These are phyloP conservation scores for Sequoia sempervirens DNA, from an alignment of 75 land plant genomes.

Conservation along the genomic window DNA sequence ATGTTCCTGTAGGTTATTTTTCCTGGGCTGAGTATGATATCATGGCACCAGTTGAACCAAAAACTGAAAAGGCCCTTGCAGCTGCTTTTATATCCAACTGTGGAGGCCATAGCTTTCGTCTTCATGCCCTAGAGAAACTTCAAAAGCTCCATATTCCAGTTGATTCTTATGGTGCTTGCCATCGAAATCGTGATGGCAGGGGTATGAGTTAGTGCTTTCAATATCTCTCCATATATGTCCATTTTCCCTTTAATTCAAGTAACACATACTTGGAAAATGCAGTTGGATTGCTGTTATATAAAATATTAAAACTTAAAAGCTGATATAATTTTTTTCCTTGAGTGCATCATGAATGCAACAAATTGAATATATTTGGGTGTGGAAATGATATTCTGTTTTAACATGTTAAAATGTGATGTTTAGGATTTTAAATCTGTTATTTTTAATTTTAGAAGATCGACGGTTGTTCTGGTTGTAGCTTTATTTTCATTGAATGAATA, in stretches of 20 bases:
- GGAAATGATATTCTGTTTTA: background rate
- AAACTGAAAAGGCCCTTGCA: constrained; percentile 72
- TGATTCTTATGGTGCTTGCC: constrained; percentile 96
- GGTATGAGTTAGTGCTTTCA: constrained; percentile 28
- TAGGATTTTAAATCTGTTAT: background rate
- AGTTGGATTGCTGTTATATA: background rate
- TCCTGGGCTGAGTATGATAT: constrained; percentile 98
- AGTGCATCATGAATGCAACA: background rate
- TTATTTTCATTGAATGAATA: background rate
- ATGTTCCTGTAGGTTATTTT: constrained; percentile 98
- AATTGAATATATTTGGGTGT: background rate
- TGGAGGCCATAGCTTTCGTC: constrained; percentile 85
- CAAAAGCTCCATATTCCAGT: constrained; percentile 55
- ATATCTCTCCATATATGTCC: background rate
- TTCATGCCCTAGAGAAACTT: constrained; percentile 64
- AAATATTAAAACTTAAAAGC: background rate
- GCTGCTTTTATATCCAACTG: constrained; percentile 99
- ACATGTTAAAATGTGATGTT: background rate
- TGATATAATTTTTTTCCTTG: background rate
- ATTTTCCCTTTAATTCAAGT: background rate
- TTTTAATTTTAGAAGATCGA: background rate
- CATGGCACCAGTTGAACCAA: constrained; percentile 82
- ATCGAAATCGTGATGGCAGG: constrained; percentile 60
- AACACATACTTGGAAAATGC: background rate
- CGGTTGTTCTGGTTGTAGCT: background rate